These are phyloP conservation scores for Fusarium cicatricum DNA, from an alignment of 2,329 filamentous ascomycete species.

Conservation along the genomic window DNA sequence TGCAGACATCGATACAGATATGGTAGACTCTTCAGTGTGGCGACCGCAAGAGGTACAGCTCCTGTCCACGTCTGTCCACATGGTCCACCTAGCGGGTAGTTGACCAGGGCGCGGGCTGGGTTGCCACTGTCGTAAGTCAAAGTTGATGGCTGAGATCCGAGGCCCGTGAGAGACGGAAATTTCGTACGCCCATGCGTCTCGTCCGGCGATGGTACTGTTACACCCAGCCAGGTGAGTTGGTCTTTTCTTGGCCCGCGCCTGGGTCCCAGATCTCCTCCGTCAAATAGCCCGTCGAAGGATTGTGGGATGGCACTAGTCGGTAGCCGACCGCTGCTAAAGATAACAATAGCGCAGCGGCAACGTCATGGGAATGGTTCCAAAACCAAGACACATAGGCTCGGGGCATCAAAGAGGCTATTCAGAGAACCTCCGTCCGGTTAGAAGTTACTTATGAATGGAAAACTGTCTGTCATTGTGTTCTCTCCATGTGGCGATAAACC, in stretches of 20 bases:
- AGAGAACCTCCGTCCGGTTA: too few species aligned
- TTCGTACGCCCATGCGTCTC: constrained; percentile 39
- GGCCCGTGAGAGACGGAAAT: constrained; percentile 28
- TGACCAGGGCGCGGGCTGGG: constrained; percentile 18
- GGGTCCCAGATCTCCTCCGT: constrained; percentile 28
- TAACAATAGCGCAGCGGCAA: constrained; percentile 18
- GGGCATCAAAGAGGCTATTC: background rate
- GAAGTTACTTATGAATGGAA: background rate
- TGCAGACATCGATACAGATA: constrained; percentile 22
- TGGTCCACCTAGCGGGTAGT: background rate
- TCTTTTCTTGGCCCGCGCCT: constrained; percentile 20
- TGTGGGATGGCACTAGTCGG: constrained; percentile 29
- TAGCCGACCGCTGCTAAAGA: constrained; percentile 26
- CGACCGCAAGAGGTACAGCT: constrained; percentile 11
- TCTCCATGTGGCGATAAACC: constrained; percentile 21
- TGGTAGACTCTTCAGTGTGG: constrained; percentile 13
- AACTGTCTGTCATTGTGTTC: constrained; percentile 3
- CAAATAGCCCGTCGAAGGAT: constrained; percentile 19
- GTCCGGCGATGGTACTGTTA: constrained; percentile 45
- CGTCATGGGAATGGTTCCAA: constrained; percentile 15
- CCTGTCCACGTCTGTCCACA: constrained; percentile 3
- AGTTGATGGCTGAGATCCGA: constrained; percentile 18
- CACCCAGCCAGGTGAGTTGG: constrained; percentile 38
- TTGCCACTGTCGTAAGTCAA: constrained; percentile 9
- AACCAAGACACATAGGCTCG: constrained; percentile 9